Base-by-base conservation (phyloP, 306 rosid species). In the Macrotyloma uniflorum region DNA sequence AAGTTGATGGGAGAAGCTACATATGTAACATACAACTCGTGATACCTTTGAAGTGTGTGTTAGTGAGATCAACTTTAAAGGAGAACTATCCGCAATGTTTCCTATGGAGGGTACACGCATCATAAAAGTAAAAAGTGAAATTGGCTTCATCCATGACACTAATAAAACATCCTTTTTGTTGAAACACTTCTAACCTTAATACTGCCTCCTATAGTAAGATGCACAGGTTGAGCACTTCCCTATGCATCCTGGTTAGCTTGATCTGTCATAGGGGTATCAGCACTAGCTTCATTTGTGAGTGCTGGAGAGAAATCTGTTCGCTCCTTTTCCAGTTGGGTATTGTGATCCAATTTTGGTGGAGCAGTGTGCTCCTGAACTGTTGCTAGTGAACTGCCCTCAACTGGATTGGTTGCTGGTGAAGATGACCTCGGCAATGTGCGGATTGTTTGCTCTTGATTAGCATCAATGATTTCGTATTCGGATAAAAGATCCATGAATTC, bases 401-500 rank as follows among this genome's bases (percentile, higher is more conserved):
- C 75, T 43, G 74, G 82, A 42, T 83, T 84, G 70, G 77, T 73
- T 78, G 54, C 77, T 9, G 49, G 80, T 55, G 78, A 80, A 51
- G 83, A 55, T 57, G 82, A 42, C 67, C 81, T 81, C 6, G 79
- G 80, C 10, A 83, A 71, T 14, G 14, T n/a, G 35, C 68, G 72
- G 80, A 35, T 61, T 32, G 14, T 59, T 35, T 59, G 65, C 46
- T 79, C 72, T 59, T 79, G 72, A 70, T 87, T 85, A 24, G 58
- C 45, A 71, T 92, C 98, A 8, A 69, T 59, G 10, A 75, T 87
- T 65, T 80, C 96, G 32, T 90, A 93, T 75, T 95, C 98, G 2
- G 93, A 93, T 50, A 95, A 87, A 30, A 93, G 90, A 83, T 95
- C 96, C 96, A 93, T 88, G 86, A 93, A 95, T 80, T 95, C 99